A percentile compares a stretch with the other conserved stretches of the same genome.
Evolutionary conservation across 352 stramenopile genomes (phyloP).

Genomic region (Phytopythium litorale): DNA sequence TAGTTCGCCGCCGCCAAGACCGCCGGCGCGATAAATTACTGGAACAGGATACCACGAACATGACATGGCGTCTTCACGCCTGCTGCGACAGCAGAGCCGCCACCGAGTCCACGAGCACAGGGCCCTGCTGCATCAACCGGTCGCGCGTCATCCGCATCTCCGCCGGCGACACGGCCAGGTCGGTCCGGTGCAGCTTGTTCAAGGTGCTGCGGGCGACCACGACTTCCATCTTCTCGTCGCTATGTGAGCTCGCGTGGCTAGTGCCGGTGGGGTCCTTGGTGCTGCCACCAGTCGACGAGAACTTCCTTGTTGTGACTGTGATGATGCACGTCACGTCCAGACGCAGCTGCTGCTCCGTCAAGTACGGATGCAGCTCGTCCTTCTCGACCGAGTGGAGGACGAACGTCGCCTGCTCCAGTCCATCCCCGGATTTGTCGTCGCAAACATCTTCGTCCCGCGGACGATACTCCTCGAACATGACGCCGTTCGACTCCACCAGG

Average conservation of each 20-base stretch:
- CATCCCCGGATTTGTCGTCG: constrained; percentile 15
- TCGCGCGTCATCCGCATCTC: constrained; percentile 28
- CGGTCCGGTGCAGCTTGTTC: constrained; percentile 27
- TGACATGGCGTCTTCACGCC: background rate
- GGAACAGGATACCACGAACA: background rate
- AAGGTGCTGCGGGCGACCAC: constrained; percentile 33
- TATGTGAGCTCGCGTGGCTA: background rate
- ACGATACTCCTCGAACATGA: constrained; percentile 22
- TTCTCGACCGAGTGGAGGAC: constrained; percentile 29
- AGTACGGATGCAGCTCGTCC: constrained; percentile 30
- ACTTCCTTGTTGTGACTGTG: constrained; percentile 17
- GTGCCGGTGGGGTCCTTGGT: constrained; percentile 10
- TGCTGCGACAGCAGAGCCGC: constrained; percentile 9
- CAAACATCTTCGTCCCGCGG: constrained; percentile 9
- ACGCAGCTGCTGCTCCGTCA: constrained; percentile 18
- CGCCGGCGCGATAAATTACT: background rate
- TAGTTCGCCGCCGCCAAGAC: background rate
- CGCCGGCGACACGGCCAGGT: constrained; percentile 16
- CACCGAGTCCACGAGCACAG: constrained; percentile 21
- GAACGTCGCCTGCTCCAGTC: constrained; percentile 18
- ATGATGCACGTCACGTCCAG: constrained; percentile 31
- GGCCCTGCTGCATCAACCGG: constrained; percentile 17
- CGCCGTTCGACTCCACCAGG: constrained; percentile 28
- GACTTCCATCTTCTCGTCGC: constrained; percentile 19
- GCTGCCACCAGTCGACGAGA: constrained; percentile 6